A percentile compares a stretch with the other conserved stretches of the same genome.
Conservation (phyloP, 345 rosid species). For the Clarkia xantiana region DNA sequence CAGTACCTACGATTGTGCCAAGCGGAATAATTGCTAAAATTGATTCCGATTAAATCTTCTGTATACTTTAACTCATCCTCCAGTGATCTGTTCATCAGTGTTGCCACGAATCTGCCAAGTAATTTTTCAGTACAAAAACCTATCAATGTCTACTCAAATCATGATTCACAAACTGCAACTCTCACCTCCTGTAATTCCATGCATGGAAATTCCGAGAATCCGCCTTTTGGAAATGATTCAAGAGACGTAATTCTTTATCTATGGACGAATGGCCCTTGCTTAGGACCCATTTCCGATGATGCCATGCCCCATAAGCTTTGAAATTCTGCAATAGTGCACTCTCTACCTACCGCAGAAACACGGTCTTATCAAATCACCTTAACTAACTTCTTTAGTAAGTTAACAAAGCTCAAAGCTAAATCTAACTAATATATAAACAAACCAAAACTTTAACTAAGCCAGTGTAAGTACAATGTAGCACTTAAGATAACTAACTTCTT, state of each 20-base stretch:
- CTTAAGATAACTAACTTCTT: too few species aligned
- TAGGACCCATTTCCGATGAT: constrained; percentile 86
- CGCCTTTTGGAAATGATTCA: constrained; percentile 41
- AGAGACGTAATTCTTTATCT: constrained; percentile 43
- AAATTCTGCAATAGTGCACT: constrained; percentile 58
- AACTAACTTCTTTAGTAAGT: too few species aligned
- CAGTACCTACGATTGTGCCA: constrained; percentile 94
- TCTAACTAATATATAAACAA: too few species aligned
- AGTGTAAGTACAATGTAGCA: too few species aligned
- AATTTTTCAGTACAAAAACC: not conserved
- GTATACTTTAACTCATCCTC: constrained; percentile 73
- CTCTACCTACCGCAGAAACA: constrained; percentile 42
- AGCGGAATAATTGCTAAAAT: constrained; percentile 91
- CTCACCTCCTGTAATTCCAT: constrained; percentile 86
- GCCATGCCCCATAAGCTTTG: constrained; percentile 89
- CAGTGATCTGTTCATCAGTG: constrained; percentile 49
- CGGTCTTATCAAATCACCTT: too few species aligned
- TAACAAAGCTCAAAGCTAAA: too few species aligned
- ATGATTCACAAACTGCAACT: not conserved
- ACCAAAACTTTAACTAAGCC: too few species aligned
- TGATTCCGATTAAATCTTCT: constrained; percentile 35
- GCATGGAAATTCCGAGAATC: constrained; percentile 88
- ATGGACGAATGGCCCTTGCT: constrained; percentile 60
- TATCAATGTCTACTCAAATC: not conserved
- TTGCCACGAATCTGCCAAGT: constrained; percentile 54